phyloP scores from a whole-genome alignment of 768 basidiomycete genomes.

The Pleurotus tuoliensis region DNA sequence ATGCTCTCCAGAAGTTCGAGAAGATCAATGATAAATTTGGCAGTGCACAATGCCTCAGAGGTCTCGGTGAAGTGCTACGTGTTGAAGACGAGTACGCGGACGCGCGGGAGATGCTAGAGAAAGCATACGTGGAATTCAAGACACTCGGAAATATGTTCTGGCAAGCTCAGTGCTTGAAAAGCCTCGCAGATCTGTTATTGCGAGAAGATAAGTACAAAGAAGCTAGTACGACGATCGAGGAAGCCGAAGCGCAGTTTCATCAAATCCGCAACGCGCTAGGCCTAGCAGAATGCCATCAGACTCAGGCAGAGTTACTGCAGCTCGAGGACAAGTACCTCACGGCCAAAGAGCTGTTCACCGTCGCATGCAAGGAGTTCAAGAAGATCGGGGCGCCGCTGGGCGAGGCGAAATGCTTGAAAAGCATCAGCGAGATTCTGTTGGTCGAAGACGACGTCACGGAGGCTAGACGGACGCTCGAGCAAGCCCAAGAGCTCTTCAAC shows the following conservation, averaged over 20 bases:
- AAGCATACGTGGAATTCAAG: background rate
- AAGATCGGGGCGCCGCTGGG: slow-evolving; percentile 4
- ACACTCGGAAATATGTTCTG: slow-evolving; percentile 5
- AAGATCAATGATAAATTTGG: slow-evolving; percentile 3
- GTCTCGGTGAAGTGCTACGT: slow-evolving; percentile 2
- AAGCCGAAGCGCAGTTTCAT: slow-evolving; percentile 5
- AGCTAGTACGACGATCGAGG: slow-evolving; percentile 7
- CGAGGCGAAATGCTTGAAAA: background rate
- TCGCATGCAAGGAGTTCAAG: slow-evolving; percentile 4
- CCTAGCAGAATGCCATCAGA: slow-evolving; percentile 4
- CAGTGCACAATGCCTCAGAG: slow-evolving; percentile 1
- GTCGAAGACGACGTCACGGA: background rate
- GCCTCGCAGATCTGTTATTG: slow-evolving; percentile 6
- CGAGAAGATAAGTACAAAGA: slow-evolving; percentile 6
- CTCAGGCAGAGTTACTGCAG: slow-evolving; percentile 1
- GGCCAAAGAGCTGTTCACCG: slow-evolving; percentile 2
- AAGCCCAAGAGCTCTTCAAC: background rate
- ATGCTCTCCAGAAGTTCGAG: background rate
- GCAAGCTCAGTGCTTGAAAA: slow-evolving; percentile 11
- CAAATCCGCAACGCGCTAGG: background rate
- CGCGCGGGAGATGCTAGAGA: background rate
- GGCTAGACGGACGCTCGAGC: slow-evolving; percentile 4
- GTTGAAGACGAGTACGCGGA: slow-evolving; percentile 1
- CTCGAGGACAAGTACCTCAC: slow-evolving; percentile 4
- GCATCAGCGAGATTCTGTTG: slow-evolving; percentile 3